phyloP scores from a whole-genome alignment of 176 grass and related monocot genomes.

The Triticum dicoccoides region DNA sequence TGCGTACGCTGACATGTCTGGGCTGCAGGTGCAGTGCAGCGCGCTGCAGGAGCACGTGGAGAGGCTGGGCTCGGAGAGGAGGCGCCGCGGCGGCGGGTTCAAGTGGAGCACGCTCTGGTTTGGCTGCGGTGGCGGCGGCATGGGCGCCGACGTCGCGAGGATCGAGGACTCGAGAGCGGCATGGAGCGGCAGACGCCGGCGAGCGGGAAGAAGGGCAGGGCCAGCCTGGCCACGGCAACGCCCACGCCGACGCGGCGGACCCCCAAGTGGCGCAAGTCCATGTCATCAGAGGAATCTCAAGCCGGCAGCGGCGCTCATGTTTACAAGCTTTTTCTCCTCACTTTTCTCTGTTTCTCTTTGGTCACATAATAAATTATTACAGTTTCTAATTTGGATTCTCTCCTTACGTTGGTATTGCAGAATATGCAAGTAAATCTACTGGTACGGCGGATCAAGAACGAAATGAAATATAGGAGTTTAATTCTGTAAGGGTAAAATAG shows the following conservation, averaged over 20 bases:
- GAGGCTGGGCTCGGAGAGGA: slow-evolving; percentile 50
- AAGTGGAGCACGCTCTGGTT: slow-evolving; percentile 86
- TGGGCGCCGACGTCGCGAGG: slow-evolving; percentile 39
- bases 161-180: slow-evolving; percentile 62
- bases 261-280: slow-evolving; percentile 67
- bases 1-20: neutral
- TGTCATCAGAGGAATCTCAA: slow-evolving; percentile 38
- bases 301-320: neutral
- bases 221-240: neutral
- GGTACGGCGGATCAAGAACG: too few relatives aligned
- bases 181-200: slow-evolving; percentile 58
- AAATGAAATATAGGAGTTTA: too few relatives aligned
- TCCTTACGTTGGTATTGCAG: too few relatives aligned
- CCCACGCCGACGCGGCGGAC: slow-evolving; percentile 44
- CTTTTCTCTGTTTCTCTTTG: neutral
- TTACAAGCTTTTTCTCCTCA: neutral
- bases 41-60: slow-evolving; percentile 83
- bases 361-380: neutral
- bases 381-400: neutral
- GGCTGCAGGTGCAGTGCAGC: slow-evolving; percentile 66
- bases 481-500: too few relatives aligned
- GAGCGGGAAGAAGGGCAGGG: slow-evolving; percentile 49
- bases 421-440: too few relatives aligned
- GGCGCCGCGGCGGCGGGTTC: slow-evolving; percentile 50
- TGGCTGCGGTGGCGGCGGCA: neutral